Base-by-base conservation (phyloP, 2,329 filamentous ascomycete genomes). In the Thelonectria blattea region DNA sequence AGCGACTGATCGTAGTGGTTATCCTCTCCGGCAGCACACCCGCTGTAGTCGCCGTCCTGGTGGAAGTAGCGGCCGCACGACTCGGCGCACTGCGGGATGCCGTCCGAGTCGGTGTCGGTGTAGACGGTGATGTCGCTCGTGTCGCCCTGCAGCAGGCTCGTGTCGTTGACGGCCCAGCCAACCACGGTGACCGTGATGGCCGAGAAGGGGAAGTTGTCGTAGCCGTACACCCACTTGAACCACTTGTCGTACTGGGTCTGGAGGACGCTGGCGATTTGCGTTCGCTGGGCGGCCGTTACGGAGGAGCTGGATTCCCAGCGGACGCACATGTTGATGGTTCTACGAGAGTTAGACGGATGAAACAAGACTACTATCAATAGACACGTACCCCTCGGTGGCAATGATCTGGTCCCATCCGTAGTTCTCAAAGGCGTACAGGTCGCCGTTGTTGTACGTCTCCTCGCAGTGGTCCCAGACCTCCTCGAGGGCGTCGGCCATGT, bases 51-150 rank as follows among this genome's bases (percentile, higher is more conserved):
- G n/a, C 68, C 69, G 41, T 80, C 69, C 63, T 78, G 75, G 67
- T 82, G 75, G 72, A 80, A 81, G 72, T 79, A 79, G 27, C 78
- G 74, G 15, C 78, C 78, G 59, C 80, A 81, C 7, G 70, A 64
- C 43, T 69, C 66, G 2, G 68, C 62, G 62, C 80, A 82, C 68
- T 81, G 72, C 1, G 79, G 78, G 18, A 76, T 72, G 1, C 79
- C 79, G 0, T 71, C 76, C 2, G 50, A 52, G 56, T 82, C 79
- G 7, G 61, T 71, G 41, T 75, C 74, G 5, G 77, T 81, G 69
- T 81, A 80, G 49, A 81, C 73, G 50, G 78, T 69, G 42, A 79
- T 73, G 14, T 72, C 72, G 7, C 67, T 71, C 1, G 72, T 74
- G 45, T 72, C 73, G 6, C 78, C 79, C 64, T 79, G 62, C 18